Evolutionary conservation across 75 land plant species (phyloP), one percentile per base, ranked within the genome.

Genomic region (Cunninghamia lanceolata): DNA sequence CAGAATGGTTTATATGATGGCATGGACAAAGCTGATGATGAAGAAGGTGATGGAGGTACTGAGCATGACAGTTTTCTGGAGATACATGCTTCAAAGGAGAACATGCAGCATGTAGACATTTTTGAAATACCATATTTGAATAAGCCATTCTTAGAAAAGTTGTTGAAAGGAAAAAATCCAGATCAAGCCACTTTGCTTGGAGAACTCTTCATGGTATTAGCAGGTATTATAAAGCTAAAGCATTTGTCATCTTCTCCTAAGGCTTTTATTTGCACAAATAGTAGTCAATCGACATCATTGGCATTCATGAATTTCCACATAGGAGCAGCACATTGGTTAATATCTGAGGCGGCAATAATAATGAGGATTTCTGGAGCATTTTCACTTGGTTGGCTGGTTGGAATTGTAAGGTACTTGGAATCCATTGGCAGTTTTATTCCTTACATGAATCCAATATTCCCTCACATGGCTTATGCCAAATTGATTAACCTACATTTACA

Each of bases 331-430:
- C 50, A 87, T 63, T 75, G 92, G 70, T 15, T 96, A 77, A 82
- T 96, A 71, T 68, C 82, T 47, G 89, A 92, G 75, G 88, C 95
- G 9, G 85, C 91, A 43, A 86, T 91, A 75, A 59, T 40, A 74
- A 81, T 83, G 30, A 89, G 85, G 8, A 39, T 70, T 68, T 89
- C 86, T 42, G 83, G 84, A 39, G 56, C 86, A 47, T 86, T 89
- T 80, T 84, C 89, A 70, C 81, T 91, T 52, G 87, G 88, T 74
- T 95, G 95, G 92, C 84, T 96, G 30, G 92, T 93, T 86, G 99
- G 97, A 45, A 87, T 88, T 82, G 71, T 96, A 40, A 91, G 90
- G 59, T 96, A 89, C 90, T 84, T 96, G 88, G 95, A 95, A 84
- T 90, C 90, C 43, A 28, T 94, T 19, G 96, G 99, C 39, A 53